These are phyloP conservation scores for Pancytospora epiphaga DNA, from an alignment of 371 early-diverging fungal species.

Conservation along the genomic window DNA sequence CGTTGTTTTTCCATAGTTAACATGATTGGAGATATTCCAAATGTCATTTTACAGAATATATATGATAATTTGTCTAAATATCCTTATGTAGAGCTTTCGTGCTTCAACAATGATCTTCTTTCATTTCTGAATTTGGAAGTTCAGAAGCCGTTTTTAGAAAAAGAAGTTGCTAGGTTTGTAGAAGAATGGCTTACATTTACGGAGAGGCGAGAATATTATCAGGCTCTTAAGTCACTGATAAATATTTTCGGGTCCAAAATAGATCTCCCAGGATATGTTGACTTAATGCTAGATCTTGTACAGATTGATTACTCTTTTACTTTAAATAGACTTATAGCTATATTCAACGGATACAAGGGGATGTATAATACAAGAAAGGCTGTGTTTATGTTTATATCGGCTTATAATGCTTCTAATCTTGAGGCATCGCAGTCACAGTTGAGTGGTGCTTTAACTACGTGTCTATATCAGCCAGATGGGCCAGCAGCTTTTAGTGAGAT, in stretches of 20 bases:
- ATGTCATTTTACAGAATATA: slow-evolving; percentile 35
- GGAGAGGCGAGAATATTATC: slow-evolving; percentile 24
- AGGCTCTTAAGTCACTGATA: slow-evolving; percentile 27
- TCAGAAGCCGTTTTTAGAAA: slow-evolving; percentile 27
- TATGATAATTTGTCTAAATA: slow-evolving; percentile 36
- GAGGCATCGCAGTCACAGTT: slow-evolving; percentile 30
- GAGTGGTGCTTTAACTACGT: slow-evolving; percentile 26
- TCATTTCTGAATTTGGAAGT: not conserved
- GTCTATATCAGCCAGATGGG: slow-evolving; percentile 34
- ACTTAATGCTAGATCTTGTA: slow-evolving; percentile 33
- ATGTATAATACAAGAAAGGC: slow-evolving; percentile 37
- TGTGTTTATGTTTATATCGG: slow-evolving; percentile 26
- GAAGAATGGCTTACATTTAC: slow-evolving; percentile 33
- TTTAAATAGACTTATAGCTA: slow-evolving; percentile 30
- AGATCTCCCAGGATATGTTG: not conserved
- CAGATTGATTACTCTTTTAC: slow-evolving; percentile 37
- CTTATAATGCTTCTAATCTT: slow-evolving; percentile 38
- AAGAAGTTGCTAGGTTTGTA: slow-evolving; percentile 33
- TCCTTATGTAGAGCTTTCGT: slow-evolving; percentile 22
- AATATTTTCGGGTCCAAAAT: slow-evolving; percentile 15
- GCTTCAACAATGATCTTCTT: slow-evolving; percentile 49
- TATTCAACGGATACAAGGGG: slow-evolving; percentile 15
- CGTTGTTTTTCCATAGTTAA: slow-evolving; percentile 50
- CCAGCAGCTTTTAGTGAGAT: slow-evolving; percentile 30
- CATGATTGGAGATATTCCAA: slow-evolving; percentile 36